Percentiles rank a stretch among this genome's conserved stretches.
Conservation (phyloP, 2,329 filamentous ascomycete genomes). For the Lachnellula occidentalis region DNA sequence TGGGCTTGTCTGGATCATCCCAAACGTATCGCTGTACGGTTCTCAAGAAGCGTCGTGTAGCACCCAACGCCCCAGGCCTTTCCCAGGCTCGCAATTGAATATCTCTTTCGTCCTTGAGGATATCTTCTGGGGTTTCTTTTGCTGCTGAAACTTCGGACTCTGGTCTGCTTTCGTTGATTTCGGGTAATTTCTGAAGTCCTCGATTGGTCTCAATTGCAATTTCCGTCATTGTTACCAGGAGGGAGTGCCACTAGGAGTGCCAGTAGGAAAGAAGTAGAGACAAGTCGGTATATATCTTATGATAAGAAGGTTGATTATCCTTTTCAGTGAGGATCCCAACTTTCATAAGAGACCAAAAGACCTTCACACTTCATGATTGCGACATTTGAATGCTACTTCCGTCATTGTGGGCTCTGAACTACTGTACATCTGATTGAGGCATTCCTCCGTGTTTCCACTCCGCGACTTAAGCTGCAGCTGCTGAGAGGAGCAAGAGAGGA, state of each 20-base stretch:
- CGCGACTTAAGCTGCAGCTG: too few relatives aligned
- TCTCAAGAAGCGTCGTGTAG: conserved; percentile 8
- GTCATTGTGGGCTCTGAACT: background rate
- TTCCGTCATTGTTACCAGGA: background rate
- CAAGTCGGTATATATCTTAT: too few relatives aligned
- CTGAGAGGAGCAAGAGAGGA: too few relatives aligned
- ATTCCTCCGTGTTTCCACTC: too few relatives aligned
- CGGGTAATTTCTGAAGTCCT: background rate
- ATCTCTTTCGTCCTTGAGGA: background rate
- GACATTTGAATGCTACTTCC: background rate
- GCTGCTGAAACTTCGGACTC: background rate
- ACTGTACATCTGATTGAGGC: too few relatives aligned
- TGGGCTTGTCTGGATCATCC: conserved; percentile 29
- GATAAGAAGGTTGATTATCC: too few relatives aligned
- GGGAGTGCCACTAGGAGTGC: background rate
- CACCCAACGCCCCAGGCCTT: conserved; percentile 12
- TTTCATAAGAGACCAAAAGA: too few relatives aligned
- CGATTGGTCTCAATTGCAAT: background rate
- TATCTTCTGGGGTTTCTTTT: background rate
- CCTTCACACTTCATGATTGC: background rate
- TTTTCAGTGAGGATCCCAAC: too few relatives aligned
- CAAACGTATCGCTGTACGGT: conserved; percentile 26
- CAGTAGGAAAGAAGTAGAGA: background rate
- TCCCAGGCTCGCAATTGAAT: conserved; percentile 13
- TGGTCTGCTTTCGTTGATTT: background rate